Percentiles rank a stretch among this genome's conserved stretches.
Evolutionary conservation across 1,284 basidiomycete species (phyloP).

Genomic region (Ustilago curta): DNA sequence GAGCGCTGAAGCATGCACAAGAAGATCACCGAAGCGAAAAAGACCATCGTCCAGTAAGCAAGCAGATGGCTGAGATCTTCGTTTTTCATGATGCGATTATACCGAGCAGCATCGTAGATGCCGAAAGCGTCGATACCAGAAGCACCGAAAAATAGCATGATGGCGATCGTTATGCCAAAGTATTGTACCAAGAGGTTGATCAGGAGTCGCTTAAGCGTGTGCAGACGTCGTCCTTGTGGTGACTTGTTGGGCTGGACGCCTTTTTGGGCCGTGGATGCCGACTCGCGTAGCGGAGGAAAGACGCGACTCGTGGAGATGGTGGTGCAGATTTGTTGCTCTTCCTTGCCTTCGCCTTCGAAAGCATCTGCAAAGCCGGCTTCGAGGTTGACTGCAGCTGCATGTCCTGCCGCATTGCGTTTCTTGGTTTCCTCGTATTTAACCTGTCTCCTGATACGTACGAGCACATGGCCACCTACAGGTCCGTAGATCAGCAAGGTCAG

Average conservation of each 20-base stretch:
- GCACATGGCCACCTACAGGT: constrained; percentile 30
- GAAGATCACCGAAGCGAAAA: constrained; percentile 13
- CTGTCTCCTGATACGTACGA: constrained; percentile 19
- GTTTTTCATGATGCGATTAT: background rate
- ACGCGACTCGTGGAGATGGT: constrained; percentile 14
- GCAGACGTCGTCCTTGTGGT: constrained; percentile 16
- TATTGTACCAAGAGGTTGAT: constrained; percentile 31
- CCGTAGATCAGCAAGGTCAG: constrained; percentile 11
- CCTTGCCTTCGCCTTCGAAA: background rate
- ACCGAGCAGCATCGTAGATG: constrained; percentile 17
- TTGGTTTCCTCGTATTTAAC: constrained; percentile 10
- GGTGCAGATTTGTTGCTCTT: background rate
- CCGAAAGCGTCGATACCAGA: background rate
- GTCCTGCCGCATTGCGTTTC: background rate
- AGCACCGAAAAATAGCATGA: constrained; percentile 16
- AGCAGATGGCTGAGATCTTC: constrained; percentile 6
- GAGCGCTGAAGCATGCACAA: constrained; percentile 30
- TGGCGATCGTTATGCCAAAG: constrained; percentile 22
- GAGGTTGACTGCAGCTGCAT: background rate
- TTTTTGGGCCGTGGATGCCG: background rate
- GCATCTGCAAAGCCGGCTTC: background rate
- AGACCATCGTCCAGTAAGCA: constrained; percentile 11
- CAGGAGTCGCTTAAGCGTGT: constrained; percentile 20
- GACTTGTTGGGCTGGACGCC: background rate
- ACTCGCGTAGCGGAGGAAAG: constrained; percentile 13